These are phyloP conservation scores for Quercus bicolor DNA, from an alignment of 306 rosid species.

Conservation along the genomic window DNA sequence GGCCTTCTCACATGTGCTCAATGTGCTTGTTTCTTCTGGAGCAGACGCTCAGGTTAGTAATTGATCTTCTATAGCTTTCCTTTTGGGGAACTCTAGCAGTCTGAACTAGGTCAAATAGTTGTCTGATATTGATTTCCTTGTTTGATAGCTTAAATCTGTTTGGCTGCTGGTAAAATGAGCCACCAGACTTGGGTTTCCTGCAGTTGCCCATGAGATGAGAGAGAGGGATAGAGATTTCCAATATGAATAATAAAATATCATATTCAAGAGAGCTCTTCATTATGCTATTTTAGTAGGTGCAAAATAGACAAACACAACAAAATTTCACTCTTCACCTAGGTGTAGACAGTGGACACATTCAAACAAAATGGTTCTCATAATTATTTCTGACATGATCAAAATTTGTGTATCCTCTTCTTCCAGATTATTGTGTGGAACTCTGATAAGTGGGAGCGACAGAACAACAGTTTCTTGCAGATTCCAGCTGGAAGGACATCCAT, in stretches of 20 bases:
- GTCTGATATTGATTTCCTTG: neutral
- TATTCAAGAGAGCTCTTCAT: neutral
- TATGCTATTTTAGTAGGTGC: neutral
- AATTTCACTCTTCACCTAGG: neutral
- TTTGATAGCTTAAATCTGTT: neutral
- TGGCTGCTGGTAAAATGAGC: neutral
- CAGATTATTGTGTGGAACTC: constrained; percentile 56
- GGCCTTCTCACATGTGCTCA: constrained; percentile 51
- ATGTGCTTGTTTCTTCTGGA: constrained; percentile 57
- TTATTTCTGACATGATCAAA: neutral
- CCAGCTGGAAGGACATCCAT: constrained; percentile 45
- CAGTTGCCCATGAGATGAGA: neutral
- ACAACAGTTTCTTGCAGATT: constrained; percentile 46
- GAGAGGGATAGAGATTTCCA: neutral
- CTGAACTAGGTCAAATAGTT: neutral
- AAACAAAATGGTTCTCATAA: neutral
- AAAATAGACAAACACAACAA: neutral
- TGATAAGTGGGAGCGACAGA: constrained; percentile 64
- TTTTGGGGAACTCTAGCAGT: neutral
- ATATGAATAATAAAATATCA: neutral
- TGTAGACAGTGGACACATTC: neutral
- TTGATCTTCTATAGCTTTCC: neutral
- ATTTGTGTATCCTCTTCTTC: neutral
- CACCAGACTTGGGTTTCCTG: neutral
- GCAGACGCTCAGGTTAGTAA: constrained; percentile 57